Evolutionary conservation across 2,329 filamentous ascomycete genomes (phyloP).

Genomic region (Aulographum hederae): DNA sequence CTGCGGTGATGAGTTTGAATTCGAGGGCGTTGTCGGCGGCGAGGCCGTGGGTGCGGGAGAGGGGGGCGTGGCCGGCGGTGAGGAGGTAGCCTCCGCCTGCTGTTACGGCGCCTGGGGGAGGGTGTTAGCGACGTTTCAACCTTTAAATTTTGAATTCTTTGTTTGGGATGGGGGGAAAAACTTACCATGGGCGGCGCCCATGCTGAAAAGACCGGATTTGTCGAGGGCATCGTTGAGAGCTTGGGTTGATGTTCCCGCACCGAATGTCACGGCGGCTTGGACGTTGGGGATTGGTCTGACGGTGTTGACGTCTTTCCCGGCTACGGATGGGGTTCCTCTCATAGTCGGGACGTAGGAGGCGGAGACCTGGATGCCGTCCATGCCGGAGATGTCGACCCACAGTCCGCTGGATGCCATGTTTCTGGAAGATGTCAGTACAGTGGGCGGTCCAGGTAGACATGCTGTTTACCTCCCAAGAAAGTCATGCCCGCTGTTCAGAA

Average conservation of each 20-base stretch:
- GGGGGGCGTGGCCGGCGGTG: constrained; percentile 24
- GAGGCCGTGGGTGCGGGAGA: constrained; percentile 18
- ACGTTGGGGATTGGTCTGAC: background rate
- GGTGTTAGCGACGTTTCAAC: background rate
- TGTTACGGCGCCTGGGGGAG: constrained; percentile 15
- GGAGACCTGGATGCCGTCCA: constrained; percentile 1
- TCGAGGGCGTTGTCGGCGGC: constrained; percentile 17
- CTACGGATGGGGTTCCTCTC: too few relatives aligned
- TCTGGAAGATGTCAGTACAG: too few relatives aligned
- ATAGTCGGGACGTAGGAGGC: background rate
- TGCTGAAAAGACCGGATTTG: constrained; percentile 1
- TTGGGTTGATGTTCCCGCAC: constrained; percentile 3
- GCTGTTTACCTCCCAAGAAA: constrained; percentile 2
- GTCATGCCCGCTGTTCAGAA: constrained; percentile 34
- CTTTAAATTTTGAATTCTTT: constrained; percentile 1
- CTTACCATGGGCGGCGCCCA: constrained; percentile 2
- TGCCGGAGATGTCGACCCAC: background rate
- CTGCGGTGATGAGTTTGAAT: constrained; percentile 19
- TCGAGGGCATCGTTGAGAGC: constrained; percentile 2
- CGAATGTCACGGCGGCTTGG: constrained; percentile 3
- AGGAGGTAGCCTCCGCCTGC: constrained; percentile 24
- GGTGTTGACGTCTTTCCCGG: too few relatives aligned
- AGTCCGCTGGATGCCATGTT: constrained; percentile 4
- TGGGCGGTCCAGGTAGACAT: background rate
- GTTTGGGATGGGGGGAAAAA: background rate